Percentiles rank a stretch among this genome's conserved stretches.
Conservation (phyloP, 2,329 filamentous ascomycete genomes). For the Gliomastix tumulicola region DNA sequence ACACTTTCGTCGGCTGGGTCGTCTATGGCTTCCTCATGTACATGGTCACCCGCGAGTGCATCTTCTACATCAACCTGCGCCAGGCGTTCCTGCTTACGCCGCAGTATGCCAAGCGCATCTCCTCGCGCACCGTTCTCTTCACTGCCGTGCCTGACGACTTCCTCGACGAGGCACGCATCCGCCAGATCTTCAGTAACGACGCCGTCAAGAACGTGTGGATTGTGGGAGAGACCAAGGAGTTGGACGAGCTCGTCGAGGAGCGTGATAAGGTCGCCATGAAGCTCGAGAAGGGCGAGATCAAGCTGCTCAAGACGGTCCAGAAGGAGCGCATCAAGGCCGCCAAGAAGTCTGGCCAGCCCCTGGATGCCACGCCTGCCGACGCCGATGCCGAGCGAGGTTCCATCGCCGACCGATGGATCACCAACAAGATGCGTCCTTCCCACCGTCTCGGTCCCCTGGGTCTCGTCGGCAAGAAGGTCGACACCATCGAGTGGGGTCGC, state of each 20-base stretch:
- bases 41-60: constrained; percentile 79
- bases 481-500: constrained; percentile 82
- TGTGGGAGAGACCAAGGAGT: constrained; percentile 61
- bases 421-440: constrained; percentile 59
- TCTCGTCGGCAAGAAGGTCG: constrained; percentile 59
- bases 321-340: constrained; percentile 25
- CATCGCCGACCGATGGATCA: constrained; percentile 60
- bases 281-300: constrained; percentile 77
- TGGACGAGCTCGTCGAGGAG: constrained; percentile 73
- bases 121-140: constrained; percentile 88
- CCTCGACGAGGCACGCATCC: constrained; percentile 64
- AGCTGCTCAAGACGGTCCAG: constrained; percentile 60
- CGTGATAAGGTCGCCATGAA: constrained; percentile 69
- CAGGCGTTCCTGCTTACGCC: constrained; percentile 90
- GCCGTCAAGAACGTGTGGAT: constrained; percentile 82
- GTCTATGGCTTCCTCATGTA: constrained; percentile 87
- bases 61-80: constrained; percentile 90
- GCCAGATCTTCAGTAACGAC: constrained; percentile 69
- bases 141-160: constrained; percentile 76
- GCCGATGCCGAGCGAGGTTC: constrained; percentile 59
- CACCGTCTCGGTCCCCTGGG: constrained; percentile 61
- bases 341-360: constrained; percentile 20
- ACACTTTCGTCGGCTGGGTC: constrained; percentile 71
- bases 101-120: constrained; percentile 75
- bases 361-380: constrained; percentile 24